Base-by-base conservation (phyloP, 768 basidiomycete species). In the Russula ochroleuca region DNA sequence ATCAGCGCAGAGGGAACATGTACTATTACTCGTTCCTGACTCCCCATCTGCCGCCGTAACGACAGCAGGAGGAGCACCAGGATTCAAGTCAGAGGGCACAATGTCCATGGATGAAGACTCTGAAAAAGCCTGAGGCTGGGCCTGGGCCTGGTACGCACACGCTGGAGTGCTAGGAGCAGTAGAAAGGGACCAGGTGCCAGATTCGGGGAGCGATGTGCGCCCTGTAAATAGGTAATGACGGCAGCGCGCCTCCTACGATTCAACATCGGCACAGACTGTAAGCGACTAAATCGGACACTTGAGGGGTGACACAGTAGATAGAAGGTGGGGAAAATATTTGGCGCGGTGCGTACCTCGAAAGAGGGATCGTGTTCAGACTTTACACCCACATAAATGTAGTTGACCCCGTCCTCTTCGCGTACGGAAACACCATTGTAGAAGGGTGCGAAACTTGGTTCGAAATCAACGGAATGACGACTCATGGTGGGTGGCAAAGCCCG, bases 1-100 rank as follows among this genome's bases (percentile, higher is more conserved):
- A n/a, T 43, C 41, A 17, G 50, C 49, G 14, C 56, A 63, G n/a
- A 37, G 23, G 33, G 56, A 63, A 28, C 57, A 57, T 15, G 13
- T 52, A 11, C 43, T 43, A 43, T 9, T 10, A 43, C 41, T 52
- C 3, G 56, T 28, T 13, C 50, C 2, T n/a, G 53, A 56, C 3
- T 14, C 28, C 40, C 2, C 47, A 17, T 62, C 61, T 5, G 15
- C 35, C 17, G 41, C 8, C 41, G 23, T 40, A 13, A 15, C 15
- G 38, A 14, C 38, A 40, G 38, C 38, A 14, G 5, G 38, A 40
- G 53, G 25, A 10, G 19, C n/a, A 48, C 6, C n/a, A 23, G 13
- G 21, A 14, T 21, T 43, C 28, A 10, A 45, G 19, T n/a, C 43
- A n/a, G n/a, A 45, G 40, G 15, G 15, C 5, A 5, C 40, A 41